Base-by-base conservation (phyloP, 2,329 filamentous ascomycete genomes). In the Dryadomyces quercus-mongolicae region DNA sequence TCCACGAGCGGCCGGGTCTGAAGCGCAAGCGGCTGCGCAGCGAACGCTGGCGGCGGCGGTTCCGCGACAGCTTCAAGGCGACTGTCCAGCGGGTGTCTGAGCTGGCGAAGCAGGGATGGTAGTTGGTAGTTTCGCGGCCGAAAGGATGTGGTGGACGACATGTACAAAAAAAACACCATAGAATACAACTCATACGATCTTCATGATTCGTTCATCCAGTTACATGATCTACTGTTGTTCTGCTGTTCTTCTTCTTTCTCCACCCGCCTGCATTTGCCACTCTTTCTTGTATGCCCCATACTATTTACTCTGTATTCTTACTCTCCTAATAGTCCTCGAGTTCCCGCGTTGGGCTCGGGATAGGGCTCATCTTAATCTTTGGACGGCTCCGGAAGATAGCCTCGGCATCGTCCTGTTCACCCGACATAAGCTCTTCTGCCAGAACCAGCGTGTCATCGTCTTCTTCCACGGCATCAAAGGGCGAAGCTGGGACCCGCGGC, bases 351-450 rank as follows among this genome's bases (percentile, higher is more conserved):
- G 77, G 77, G 54, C 72, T 78, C 9, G 72, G 70, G 2, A 82
- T 66, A 1, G 90, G 89, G 65, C 89, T 95, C 12, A 80, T 80
- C 59, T 84, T 84, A 60, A 96, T 81, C 67, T 83, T 86, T 0
- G 91, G 91, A 59, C 91, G 71, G 59, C 87, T 91, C 69, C 84
- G 88, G 66, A 96, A 96, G 1, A 95, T 84, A 25, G 84, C 85
- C 56, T 86, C 85, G 66, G 89, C 86, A 57, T 94, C 88, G 60
- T 88, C 83, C 54, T 84, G 77, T 16, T 76, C 76, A 31, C 61
- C 67, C 45, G 70, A 68, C 55, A 95, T 82, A 44, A 95, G 69
- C 59, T 84, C 78, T 63, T 92, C 85, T 0, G 78, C 74, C 9
- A 86, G 75, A 1, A 81, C 74, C 22, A 67, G 62, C n/a, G 67